Base-by-base conservation (phyloP, 371 early-diverging fungal genomes). In the Mortierella sp. region DNA sequence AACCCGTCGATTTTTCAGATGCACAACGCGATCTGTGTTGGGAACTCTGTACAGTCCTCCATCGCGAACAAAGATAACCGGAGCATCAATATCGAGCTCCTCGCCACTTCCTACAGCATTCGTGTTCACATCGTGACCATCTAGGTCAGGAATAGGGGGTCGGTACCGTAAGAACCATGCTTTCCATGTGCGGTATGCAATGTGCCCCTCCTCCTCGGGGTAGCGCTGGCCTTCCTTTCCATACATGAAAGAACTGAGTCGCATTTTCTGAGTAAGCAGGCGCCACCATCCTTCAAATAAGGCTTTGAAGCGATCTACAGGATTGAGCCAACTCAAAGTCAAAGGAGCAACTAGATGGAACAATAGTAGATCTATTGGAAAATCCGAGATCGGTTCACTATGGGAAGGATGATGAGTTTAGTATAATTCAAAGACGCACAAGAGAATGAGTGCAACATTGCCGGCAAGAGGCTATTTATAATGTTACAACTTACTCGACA, bases 181-280 rank as follows among this genome's bases (percentile, higher is more conserved):
- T 42, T 78, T 80, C 76, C 88, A 88, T 19, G 86, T 84, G 15
- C 72, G 66, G 34, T 85, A 83, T 7, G 85, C 82, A 51, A 85
- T 75, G 59, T 85, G 84, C 9, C 86, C 86, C 74, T 95, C 94
- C 79, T 96, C 96, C 23, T 89, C 91, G 0, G 84, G 70, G 34
- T 80, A 81, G 40, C 91, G 85, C 34, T 82, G 87, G 3, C 76
- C 76, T 0, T 70, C 54, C 7, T 35, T 49, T 12, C 95, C 95
- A 76, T 96, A 90, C 84, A 97, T 83, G 70, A 94, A 96, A n/a
- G 92, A 89, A 3, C 93, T 86, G 32, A 97, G 73, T 1, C 96
- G 89, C 32, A 95, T 82, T 15, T 67, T 61, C 7, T 84, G 83
- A 13, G 94, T 89, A 0, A 88, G 83, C 35, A 84, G 64, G 15